Conservation (phyloP, 2,329 filamentous ascomycete species). For the Pyricularia pennisetigena region DNA sequence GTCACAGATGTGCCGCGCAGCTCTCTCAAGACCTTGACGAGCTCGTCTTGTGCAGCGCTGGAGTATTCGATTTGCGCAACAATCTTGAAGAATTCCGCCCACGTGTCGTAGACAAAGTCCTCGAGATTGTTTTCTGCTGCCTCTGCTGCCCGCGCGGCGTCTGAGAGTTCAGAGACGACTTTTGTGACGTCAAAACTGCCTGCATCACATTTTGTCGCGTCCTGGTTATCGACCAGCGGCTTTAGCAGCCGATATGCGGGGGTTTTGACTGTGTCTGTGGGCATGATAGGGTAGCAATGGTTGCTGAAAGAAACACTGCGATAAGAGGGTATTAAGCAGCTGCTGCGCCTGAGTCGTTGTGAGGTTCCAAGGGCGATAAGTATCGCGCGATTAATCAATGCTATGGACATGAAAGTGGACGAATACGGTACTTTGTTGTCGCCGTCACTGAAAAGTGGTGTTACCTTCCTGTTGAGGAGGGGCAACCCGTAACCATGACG, state of each 20-base stretch:
- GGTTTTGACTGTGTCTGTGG: not conserved
- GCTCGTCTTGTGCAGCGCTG: conserved; percentile 8
- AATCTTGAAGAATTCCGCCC: conserved; percentile 13
- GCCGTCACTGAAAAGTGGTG: not conserved
- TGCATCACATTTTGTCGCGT: not conserved
- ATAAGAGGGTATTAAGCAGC: not conserved
- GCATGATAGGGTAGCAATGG: not conserved
- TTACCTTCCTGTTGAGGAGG: not conserved
- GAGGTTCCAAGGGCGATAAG: not conserved
- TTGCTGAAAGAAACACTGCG: not conserved
- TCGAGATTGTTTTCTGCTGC: conserved; percentile 6
- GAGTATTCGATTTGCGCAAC: conserved; percentile 11
- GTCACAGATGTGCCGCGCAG: conserved; percentile 11
- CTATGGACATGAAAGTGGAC: not conserved
- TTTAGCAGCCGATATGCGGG: conserved; percentile 1
- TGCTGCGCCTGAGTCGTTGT: not conserved
- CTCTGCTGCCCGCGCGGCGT: conserved; percentile 8
- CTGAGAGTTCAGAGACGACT: not conserved
- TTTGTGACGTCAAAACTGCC: not conserved
- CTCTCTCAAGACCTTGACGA: conserved; percentile 14
- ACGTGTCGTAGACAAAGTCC: conserved; percentile 14
- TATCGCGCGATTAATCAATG: not conserved
- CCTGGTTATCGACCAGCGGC: conserved; percentile 3
- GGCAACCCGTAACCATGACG: not conserved
- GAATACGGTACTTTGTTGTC: not conserved